phyloP scores from a whole-genome alignment of 306 rosid species.

The Cucurbita argyrosperma region DNA sequence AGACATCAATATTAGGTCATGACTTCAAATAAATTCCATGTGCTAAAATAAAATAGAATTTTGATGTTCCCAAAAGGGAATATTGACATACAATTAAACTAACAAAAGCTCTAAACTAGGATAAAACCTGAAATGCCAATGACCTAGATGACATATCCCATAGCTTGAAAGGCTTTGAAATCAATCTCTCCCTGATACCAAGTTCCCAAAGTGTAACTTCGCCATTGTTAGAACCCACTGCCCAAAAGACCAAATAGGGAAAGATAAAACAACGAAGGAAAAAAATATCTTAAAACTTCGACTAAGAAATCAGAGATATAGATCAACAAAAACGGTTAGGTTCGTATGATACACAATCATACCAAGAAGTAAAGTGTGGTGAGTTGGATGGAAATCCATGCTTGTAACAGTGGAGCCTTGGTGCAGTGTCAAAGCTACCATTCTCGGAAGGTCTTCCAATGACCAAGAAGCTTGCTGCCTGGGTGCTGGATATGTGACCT shows the following conservation, averaged over 20 bases:
- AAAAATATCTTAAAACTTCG: background rate
- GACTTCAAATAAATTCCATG: background rate
- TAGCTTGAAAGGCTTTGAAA: slow-evolving; percentile 65
- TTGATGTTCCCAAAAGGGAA: slow-evolving; percentile 3
- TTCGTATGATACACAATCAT: slow-evolving; percentile 7
- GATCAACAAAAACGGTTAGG: background rate
- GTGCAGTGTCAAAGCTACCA: slow-evolving; percentile 51
- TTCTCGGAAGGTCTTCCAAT: slow-evolving; percentile 62
- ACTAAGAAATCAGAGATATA: background rate
- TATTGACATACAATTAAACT: slow-evolving; percentile 5
- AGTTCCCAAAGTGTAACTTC: slow-evolving; percentile 82
- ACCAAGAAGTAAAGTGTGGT: slow-evolving; percentile 67
- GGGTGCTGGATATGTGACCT: slow-evolving; percentile 55
- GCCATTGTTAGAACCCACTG: slow-evolving; percentile 73
- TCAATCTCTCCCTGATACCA: slow-evolving; percentile 45
- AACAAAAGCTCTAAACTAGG: background rate
- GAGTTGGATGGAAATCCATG: slow-evolving; percentile 94
- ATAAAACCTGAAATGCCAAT: slow-evolving; percentile 55
- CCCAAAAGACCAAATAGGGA: slow-evolving; percentile 8
- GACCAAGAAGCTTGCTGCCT: slow-evolving; percentile 62
- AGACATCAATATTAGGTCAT: slow-evolving; percentile 19
- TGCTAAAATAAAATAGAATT: background rate
- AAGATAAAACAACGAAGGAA: background rate
- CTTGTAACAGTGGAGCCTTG: slow-evolving; percentile 77
- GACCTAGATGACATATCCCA: slow-evolving; percentile 44